Evolutionary conservation across 2,329 filamentous ascomycete species (phyloP).

Genomic region (Hypoxylon sp.): DNA sequence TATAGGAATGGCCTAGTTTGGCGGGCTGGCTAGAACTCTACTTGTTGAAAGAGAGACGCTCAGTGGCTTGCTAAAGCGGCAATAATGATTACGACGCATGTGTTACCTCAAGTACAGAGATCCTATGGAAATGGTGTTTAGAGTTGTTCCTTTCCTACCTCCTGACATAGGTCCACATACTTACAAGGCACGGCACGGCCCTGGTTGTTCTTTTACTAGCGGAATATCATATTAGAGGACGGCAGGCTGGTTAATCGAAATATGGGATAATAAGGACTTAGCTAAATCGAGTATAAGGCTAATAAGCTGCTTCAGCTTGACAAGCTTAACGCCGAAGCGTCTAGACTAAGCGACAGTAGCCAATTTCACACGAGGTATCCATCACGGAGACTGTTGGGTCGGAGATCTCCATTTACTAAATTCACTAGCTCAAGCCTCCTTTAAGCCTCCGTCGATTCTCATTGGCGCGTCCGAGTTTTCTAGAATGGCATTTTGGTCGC

Average conservation of each 20-base stretch:
- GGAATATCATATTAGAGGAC: background rate
- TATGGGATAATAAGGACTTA: background rate
- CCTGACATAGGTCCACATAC: no score
- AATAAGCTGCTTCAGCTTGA: conserved; percentile 22
- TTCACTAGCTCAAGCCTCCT: conserved; percentile 22
- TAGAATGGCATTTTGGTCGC: conserved; percentile 10
- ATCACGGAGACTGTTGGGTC: conserved; percentile 1
- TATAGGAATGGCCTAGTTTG: conserved; percentile 4
- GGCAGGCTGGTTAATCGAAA: background rate
- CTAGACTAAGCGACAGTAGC: conserved; percentile 10
- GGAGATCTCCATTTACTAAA: conserved; percentile 14
- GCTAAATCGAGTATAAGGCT: background rate
- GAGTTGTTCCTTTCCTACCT: conserved; percentile 1
- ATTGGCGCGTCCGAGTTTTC: conserved; percentile 29
- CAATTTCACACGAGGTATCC: background rate
- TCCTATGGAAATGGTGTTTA: background rate
- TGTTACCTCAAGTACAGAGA: conserved; percentile 7
- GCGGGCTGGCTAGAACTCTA: conserved; percentile 12
- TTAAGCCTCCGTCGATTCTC: conserved; percentile 30
- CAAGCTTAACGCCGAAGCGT: conserved; percentile 33
- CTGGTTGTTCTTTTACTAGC: conserved; percentile 5
- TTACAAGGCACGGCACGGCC: background rate
- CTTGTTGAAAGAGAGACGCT: background rate
- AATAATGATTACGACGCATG: conserved; percentile 16
- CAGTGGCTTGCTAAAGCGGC: conserved; percentile 16